Conservation (phyloP, 2,329 filamentous ascomycete genomes). For the Ophiognomonia clavigignenti-juglandacearum region DNA sequence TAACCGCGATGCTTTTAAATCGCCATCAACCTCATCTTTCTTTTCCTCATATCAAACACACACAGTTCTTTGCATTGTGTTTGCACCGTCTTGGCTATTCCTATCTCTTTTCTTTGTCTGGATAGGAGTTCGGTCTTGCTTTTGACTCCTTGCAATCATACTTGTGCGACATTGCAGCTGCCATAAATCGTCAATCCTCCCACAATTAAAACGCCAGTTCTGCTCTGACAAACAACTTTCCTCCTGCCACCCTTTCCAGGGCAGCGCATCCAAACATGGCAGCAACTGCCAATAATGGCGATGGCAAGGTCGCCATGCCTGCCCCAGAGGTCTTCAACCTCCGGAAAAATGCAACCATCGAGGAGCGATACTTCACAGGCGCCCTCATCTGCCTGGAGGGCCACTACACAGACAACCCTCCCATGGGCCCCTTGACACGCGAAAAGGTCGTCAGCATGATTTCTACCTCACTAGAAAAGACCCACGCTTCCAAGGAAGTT, state of each 20-base stretch:
- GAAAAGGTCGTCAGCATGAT: constrained; percentile 53
- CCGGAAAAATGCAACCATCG: constrained; percentile 44
- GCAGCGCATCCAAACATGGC: constrained; percentile 15
- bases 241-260: not conserved
- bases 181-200: not conserved
- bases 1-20: too few species aligned
- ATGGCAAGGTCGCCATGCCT: constrained; percentile 16
- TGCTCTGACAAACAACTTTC: not conserved
- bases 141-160: too few species aligned
- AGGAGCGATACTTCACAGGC: constrained; percentile 58
- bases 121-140: too few species aligned
- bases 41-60: too few species aligned
- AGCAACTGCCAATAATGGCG: constrained; percentile 16
- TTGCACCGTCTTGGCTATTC: too few species aligned
- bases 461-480: constrained; percentile 58
- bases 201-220: not conserved
- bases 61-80: too few species aligned
- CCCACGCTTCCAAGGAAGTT: constrained; percentile 55
- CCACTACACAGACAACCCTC: constrained; percentile 52
- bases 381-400: constrained; percentile 58
- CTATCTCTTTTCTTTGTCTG: too few species aligned
- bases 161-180: too few species aligned
- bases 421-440: constrained; percentile 53
- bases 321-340: constrained; percentile 19
- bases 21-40: too few species aligned